Percentiles rank a stretch among this genome's conserved stretches.
Conservation (phyloP, 257 asterid species). For the Solanum ahanhuiri region DNA sequence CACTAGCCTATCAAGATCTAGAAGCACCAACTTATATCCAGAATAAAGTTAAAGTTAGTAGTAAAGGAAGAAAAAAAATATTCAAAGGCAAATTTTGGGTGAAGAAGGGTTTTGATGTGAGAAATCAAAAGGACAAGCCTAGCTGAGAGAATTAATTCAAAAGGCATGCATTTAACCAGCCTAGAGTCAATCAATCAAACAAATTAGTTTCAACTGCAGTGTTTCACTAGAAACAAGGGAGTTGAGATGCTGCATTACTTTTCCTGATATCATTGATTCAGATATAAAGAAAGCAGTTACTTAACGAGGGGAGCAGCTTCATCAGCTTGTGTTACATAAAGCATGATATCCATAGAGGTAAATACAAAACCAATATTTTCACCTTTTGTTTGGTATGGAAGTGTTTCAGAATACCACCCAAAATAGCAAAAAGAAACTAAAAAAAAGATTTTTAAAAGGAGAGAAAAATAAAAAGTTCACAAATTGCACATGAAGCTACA, state of each 20-base stretch:
- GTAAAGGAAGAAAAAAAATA: not conserved
- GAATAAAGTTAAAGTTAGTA: not conserved
- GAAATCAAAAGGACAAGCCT: not conserved
- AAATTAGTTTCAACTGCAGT: not conserved
- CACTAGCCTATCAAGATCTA: not conserved
- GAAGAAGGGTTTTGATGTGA: not conserved
- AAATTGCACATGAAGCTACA: not conserved
- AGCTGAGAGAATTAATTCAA: not conserved
- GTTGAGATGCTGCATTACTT: not conserved
- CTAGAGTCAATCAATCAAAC: not conserved
- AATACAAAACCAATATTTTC: not conserved
- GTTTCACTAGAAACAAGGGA: not conserved
- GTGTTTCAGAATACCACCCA: not conserved
- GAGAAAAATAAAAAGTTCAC: not conserved
- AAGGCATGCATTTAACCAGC: not conserved
- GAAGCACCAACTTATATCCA: not conserved
- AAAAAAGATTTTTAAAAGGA: not conserved
- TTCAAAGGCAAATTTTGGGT: not conserved
- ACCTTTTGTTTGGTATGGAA: not conserved
- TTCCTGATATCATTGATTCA: not conserved
- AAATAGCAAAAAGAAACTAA: not conserved
- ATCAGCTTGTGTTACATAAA: not conserved
- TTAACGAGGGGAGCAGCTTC: not conserved
- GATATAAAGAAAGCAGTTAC: not conserved
- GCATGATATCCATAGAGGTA: not conserved